Evolutionary conservation across 345 rosid species (phyloP), one percentile per base, ranked within the genome.

Genomic region (Dipteronia sinensis): DNA sequence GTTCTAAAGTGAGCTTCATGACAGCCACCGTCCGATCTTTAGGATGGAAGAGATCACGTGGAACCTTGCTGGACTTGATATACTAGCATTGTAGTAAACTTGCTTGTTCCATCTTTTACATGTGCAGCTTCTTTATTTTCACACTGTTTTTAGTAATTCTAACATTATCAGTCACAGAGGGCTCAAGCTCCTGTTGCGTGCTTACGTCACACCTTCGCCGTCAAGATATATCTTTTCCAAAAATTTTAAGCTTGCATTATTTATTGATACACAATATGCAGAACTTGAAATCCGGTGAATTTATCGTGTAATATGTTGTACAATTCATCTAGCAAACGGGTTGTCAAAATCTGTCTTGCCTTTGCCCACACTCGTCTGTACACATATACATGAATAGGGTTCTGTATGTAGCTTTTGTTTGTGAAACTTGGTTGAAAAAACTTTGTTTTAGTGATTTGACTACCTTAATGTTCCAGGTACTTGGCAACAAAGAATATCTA

Each of bases 401-500:
- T 75, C 23, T 16, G 51, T 46, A 34, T 70, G 29, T 25, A 62
- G 31, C 22, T 58, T 20, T 12, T 55, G 31, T 40, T 23, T 61
- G 13, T 31, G 55, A 66, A 20, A 69, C 44, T 69, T n/a, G n/a
- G n/a, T n/a, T n/a, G n/a, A n/a, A n/a, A n/a, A n/a, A n/a, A n/a
- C n/a, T 68, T 69, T 42, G n/a, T 65, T 53, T 40, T 34, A 4
- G 17, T 61, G 23, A 53, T 62, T 23, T 68, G n/a, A 5, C 55
- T 44, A 23, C 46, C 51, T 31, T 76, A 51, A 9, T 19, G 59
- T 53, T 77, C 49, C 68, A 87, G 89, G 86, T 87, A 38, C 86
- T 88, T 1, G 75, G 82, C 76, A 81, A 86, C 59, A 29, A 81
- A 25, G 83, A 83, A 47, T 87, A 87, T 76, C 51, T 88, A 22